Evolutionary conservation across 2,329 filamentous ascomycete species (phyloP), one percentile per base, ranked within the genome.

Genomic region (Aspergillus sojae): DNA sequence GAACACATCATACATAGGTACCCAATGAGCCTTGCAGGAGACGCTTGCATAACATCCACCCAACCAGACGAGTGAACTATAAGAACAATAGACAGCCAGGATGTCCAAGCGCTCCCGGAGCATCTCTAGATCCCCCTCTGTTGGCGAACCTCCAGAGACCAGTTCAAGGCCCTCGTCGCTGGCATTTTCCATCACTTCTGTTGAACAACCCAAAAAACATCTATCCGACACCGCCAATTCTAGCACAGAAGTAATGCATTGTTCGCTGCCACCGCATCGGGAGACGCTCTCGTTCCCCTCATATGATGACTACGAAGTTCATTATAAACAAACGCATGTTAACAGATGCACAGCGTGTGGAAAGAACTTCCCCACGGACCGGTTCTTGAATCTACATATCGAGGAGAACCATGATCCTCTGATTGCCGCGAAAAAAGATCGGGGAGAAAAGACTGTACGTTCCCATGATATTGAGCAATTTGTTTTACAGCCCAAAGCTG

Each of bases 371-470:
- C 95, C 95, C 1, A 93, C 92, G 0, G 85, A 89, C 41, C 89
- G 94, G 75, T 88, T 95, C 60, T 83, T 99, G 57, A 83, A 85
- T 62, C 79, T 98, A 53, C 95, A 99, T 75, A 94, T 97, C 68
- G 89, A 94, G 69, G 95, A 98, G 78, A 92, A 90, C 68, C 95
- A 98, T 78, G 93, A 99, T 78, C 87, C 93, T 9, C 85, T 98
- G 64, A 84, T 87, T 45, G 88, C 87, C 57, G 86, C 92, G 12
- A 87, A 84, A 73, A 87, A 89, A 69, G 93, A 93, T 58, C 87
- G 88, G 70, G 95, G 94, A 50, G 93, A 97, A 74, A 94, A 93
- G 72, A 97, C 91, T 41, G 92, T 94, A 81, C 77, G 87, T 81
- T 30, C 50, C 45, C 56, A 30, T 48, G 30, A 45, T 14, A 28